Conservation (phyloP, 2,329 filamentous ascomycete genomes). For the Tolypocladium inflatum region DNA sequence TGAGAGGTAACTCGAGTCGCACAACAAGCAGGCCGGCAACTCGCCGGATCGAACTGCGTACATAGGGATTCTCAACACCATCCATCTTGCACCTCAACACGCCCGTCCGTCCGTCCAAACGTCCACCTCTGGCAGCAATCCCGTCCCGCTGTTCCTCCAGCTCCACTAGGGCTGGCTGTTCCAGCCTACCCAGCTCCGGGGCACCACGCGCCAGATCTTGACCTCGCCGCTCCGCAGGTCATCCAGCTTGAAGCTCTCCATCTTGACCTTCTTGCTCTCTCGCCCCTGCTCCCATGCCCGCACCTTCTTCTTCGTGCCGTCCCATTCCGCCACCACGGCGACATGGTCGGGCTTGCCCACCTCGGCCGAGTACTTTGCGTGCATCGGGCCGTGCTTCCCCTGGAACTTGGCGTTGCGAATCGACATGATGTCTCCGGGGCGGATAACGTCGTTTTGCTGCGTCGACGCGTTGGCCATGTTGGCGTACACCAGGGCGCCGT, state of each 20-base stretch:
- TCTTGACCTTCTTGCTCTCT: slow-evolving; percentile 86
- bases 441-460: slow-evolving; percentile 84
- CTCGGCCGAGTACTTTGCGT: slow-evolving; percentile 83
- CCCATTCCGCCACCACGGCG: slow-evolving; percentile 88
- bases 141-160: slow-evolving; percentile 7
- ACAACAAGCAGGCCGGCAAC: not conserved
- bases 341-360: slow-evolving; percentile 87
- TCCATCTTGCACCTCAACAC: not conserved
- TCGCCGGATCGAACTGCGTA: not conserved
- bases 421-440: slow-evolving; percentile 83
- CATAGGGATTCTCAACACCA: not conserved
- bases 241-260: slow-evolving; percentile 88
- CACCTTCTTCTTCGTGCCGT: slow-evolving; percentile 97
- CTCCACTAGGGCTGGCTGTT: slow-evolving; percentile 47
- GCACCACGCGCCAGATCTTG: slow-evolving; percentile 94
- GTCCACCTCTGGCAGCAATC: not conserved
- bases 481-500: slow-evolving; percentile 85
- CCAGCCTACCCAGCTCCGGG: slow-evolving; percentile 88
- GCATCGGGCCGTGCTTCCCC: slow-evolving; percentile 90
- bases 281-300: slow-evolving; percentile 90
- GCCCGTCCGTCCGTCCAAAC: not conserved
- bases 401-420: slow-evolving; percentile 92
- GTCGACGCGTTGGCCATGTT: slow-evolving; percentile 93
- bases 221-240: slow-evolving; percentile 91
- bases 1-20: not conserved